Conservation (phyloP, 306 rosid genomes). For the Gynostemma pentaphyllum region DNA sequence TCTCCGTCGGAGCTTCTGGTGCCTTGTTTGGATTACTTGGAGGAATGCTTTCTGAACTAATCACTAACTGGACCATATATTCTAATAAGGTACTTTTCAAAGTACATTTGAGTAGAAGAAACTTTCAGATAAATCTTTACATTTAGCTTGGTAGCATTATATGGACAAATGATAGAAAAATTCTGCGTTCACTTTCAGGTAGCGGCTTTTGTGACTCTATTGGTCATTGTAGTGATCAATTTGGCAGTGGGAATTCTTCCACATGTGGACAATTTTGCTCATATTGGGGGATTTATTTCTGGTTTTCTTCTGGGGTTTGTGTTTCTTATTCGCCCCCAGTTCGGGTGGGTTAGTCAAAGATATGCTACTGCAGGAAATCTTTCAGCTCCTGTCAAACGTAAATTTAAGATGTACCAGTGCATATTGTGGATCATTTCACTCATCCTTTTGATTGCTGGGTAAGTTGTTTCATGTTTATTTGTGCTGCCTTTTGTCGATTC, state of each 20-base stretch:
- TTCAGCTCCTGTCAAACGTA: constrained; percentile 33
- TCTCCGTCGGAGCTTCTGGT: constrained; percentile 98
- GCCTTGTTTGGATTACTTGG: constrained; percentile 93
- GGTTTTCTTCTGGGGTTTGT: constrained; percentile 91
- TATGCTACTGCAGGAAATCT: constrained; percentile 30
- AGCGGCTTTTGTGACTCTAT: constrained; percentile 60
- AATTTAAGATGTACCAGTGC: constrained; percentile 78
- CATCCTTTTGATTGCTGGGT: constrained; percentile 66
- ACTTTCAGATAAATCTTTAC: not conserved
- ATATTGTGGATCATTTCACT: constrained; percentile 68
- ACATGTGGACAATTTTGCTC: constrained; percentile 94
- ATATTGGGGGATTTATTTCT: constrained; percentile 85
- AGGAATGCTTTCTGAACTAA: constrained; percentile 93
- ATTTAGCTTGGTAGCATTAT: not conserved
- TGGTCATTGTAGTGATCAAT: constrained; percentile 64
- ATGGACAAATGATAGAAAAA: not conserved
- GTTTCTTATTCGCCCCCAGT: constrained; percentile 91
- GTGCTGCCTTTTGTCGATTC: not conserved
- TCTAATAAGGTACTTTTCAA: constrained; percentile 52
- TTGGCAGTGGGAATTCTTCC: constrained; percentile 94
- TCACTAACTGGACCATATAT: constrained; percentile 89
- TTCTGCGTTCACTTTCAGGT: constrained; percentile 34
- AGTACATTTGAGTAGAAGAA: not conserved
- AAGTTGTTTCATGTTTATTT: constrained; percentile 16
- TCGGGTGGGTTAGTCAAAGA: constrained; percentile 80